These are phyloP conservation scores for Agaricus sinodeliciosus DNA, from an alignment of 768 basidiomycete species.

Conservation along the genomic window DNA sequence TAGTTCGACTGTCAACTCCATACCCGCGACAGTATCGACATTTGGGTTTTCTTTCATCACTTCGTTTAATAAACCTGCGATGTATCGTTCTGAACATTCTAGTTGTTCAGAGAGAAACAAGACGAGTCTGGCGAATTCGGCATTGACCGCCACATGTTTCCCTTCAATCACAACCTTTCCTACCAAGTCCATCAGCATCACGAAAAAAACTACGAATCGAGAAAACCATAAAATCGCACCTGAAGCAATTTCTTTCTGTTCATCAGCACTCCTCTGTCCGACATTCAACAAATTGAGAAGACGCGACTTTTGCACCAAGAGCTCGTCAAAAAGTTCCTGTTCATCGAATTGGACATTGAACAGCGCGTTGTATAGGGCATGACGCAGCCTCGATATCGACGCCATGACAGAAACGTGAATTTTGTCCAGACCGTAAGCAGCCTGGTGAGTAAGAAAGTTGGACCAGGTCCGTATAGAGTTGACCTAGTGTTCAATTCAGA, in stretches of 20 bases:
- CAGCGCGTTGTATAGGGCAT: conserved; percentile 43
- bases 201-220: background rate
- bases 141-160: conserved; percentile 63
- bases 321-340: conserved; percentile 70
- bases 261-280: conserved; percentile 51
- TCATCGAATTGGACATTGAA: conserved; percentile 45
- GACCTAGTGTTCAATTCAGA: background rate
- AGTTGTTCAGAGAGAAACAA: conserved; percentile 79
- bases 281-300: conserved; percentile 62
- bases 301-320: conserved; percentile 59
- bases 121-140: conserved; percentile 72
- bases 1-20: conserved; percentile 61
- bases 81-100: conserved; percentile 74
- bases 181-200: conserved; percentile 21
- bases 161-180: conserved; percentile 64
- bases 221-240: conserved; percentile 28
- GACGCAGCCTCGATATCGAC: conserved; percentile 49
- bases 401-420: conserved; percentile 36
- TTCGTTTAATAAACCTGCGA: conserved; percentile 61
- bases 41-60: conserved; percentile 64
- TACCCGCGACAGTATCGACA: conserved; percentile 42
- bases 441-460: conserved; percentile 5
- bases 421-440: background rate
- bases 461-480: background rate
- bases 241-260: conserved; percentile 67